Evolutionary conservation across 495 filamentous ascomycete genomes (phyloP).

Genomic region (Gamarada debralockiae): DNA sequence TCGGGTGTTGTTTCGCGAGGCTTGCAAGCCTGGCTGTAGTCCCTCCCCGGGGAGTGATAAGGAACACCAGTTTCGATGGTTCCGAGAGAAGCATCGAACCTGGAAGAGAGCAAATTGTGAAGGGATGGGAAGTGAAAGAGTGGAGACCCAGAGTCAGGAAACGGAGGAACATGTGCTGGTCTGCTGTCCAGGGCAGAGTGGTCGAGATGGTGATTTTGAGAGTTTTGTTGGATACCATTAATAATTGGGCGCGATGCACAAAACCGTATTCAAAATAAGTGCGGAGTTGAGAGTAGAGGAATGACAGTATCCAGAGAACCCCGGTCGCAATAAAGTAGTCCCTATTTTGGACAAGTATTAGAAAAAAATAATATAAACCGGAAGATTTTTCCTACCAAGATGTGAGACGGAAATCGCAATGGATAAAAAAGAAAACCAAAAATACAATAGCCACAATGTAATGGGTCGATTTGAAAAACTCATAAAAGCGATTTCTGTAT

Average conservation of each 20-base stretch:
- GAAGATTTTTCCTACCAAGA: too few relatives aligned
- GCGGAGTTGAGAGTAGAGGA: constrained; percentile 38
- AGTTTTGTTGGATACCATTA: constrained; percentile 32
- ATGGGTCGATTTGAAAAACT: constrained; percentile 57
- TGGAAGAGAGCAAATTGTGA: constrained; percentile 53
- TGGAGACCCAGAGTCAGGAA: constrained; percentile 65
- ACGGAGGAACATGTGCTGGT: constrained; percentile 76
- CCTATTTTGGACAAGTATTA: too few relatives aligned
- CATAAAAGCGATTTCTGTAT: constrained; percentile 49
- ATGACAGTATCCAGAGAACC: constrained; percentile 41
- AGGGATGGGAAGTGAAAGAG: constrained; percentile 79
- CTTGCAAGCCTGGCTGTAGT: constrained; percentile 15
- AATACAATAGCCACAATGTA: constrained; percentile 48
- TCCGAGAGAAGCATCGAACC: background rate
- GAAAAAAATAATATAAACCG: too few relatives aligned
- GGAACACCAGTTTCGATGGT: constrained; percentile 9
- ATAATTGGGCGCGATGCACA: constrained; percentile 2
- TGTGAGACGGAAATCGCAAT: constrained; percentile 52
- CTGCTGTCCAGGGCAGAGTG: constrained; percentile 55
- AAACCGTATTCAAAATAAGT: constrained; percentile 32
- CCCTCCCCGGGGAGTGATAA: background rate
- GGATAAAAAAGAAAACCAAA: constrained; percentile 52
- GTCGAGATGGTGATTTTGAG: constrained; percentile 38
- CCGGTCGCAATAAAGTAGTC: constrained; percentile 59
- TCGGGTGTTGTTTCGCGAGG: constrained; percentile 32